These are phyloP conservation scores for Kwoniella sp. DNA, from an alignment of 768 basidiomycete genomes.

Conservation along the genomic window DNA sequence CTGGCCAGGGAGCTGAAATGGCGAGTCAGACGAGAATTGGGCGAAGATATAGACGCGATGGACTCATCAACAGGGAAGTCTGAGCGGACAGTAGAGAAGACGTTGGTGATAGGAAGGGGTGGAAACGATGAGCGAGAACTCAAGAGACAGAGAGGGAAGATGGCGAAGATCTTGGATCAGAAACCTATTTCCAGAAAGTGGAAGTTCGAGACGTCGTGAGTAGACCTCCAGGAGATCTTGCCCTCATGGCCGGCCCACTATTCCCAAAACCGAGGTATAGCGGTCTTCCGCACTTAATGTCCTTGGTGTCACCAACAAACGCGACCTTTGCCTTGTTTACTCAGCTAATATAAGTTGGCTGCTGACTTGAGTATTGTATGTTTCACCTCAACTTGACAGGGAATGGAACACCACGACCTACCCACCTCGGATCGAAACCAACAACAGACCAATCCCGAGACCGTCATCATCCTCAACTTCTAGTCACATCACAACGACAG, in stretches of 20 bases:
- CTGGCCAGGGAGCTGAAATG: constrained; percentile 82
- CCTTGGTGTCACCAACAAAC: too few species aligned
- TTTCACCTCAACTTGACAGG: constrained; percentile 2
- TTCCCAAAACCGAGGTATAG: too few species aligned
- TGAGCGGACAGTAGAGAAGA: too few species aligned
- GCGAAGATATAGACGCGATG: constrained; percentile 5
- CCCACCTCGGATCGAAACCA: not conserved
- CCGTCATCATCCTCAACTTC: not conserved
- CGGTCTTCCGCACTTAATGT: too few species aligned
- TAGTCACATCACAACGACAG: too few species aligned
- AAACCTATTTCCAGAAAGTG: constrained; percentile 10
- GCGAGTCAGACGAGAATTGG: constrained; percentile 63
- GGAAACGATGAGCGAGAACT: constrained; percentile 17
- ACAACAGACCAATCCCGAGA: not conserved
- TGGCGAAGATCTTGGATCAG: constrained; percentile 6
- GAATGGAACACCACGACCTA: constrained; percentile 9
- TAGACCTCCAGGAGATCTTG: too few species aligned
- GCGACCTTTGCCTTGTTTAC: not conserved
- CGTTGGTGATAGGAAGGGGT: not conserved
- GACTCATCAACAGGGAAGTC: not conserved
- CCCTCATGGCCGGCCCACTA: too few species aligned
- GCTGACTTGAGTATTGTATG: too few species aligned
- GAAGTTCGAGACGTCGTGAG: constrained; percentile 34
- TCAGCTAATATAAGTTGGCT: too few species aligned
- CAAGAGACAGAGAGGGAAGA: constrained; percentile 13